These are phyloP conservation scores for Glycine soja DNA, from an alignment of 306 rosid genomes.

Conservation along the genomic window DNA sequence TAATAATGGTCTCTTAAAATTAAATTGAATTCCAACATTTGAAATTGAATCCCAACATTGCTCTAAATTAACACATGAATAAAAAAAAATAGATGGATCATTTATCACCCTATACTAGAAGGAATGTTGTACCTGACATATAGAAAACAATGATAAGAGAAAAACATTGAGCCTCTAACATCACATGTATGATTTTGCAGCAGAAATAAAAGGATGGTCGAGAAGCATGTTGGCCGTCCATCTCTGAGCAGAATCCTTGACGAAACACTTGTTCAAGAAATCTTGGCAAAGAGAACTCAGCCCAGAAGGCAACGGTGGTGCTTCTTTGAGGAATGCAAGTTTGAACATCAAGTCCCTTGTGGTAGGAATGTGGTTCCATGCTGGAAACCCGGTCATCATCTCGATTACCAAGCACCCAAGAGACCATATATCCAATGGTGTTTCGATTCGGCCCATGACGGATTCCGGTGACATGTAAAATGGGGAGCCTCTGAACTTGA, in stretches of 20 bases:
- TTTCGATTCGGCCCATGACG: not conserved
- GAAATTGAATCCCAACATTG: too few relatives aligned
- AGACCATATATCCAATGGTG: conserved; percentile 9
- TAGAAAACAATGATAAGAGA: too few relatives aligned
- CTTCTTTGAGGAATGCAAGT: not conserved
- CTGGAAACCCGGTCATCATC: not conserved
- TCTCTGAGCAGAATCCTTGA: not conserved
- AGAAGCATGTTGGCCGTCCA: not conserved
- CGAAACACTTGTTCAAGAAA: not conserved
- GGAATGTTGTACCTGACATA: too few relatives aligned
- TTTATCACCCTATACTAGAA: too few relatives aligned
- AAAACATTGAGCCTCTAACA: too few relatives aligned
- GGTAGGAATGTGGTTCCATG: not conserved
- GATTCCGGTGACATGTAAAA: conserved; percentile 7
- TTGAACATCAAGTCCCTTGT: not conserved
- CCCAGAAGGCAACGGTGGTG: not conserved
- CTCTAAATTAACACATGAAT: too few relatives aligned
- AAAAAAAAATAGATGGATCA: too few relatives aligned
- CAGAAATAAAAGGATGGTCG: not conserved
- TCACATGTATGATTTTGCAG: not conserved
- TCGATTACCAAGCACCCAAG: not conserved
- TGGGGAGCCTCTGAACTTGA: not conserved
- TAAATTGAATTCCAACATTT: too few relatives aligned
- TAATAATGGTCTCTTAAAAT: too few relatives aligned
- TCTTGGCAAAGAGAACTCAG: not conserved